phyloP scores from a whole-genome alignment of 768 basidiomycete genomes.

The Russula earlei region DNA sequence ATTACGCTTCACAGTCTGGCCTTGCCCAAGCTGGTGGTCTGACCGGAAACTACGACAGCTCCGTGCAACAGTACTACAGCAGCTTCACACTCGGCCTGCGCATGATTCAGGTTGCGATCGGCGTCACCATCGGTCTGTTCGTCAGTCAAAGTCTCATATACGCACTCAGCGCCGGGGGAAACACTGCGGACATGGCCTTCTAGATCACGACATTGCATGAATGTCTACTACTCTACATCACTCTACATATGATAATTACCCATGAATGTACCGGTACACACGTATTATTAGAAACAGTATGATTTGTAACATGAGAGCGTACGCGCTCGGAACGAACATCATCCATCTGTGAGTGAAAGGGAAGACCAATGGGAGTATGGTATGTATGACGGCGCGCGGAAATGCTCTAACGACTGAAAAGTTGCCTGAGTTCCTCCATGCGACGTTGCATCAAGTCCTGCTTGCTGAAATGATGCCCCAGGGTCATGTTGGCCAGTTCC shows the following conservation, averaged over 20 bases:
- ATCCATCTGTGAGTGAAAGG: not conserved
- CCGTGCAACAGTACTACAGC: conserved; percentile 61
- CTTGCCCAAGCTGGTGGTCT: conserved; percentile 69
- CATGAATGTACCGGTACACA: conserved; percentile 10
- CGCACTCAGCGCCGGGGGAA: conserved; percentile 63
- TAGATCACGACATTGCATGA: conserved; percentile 24
- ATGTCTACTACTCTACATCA: conserved; percentile 16
- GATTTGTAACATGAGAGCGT: not conserved
- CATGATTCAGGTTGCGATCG: conserved; percentile 79
- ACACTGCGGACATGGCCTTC: conserved; percentile 67
- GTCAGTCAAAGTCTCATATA: conserved; percentile 75
- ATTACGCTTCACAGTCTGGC: conserved; percentile 47
- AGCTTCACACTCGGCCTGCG: conserved; percentile 73
- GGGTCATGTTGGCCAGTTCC: conserved; percentile 87
- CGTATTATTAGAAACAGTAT: conserved; percentile 10
- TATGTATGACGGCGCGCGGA: not conserved
- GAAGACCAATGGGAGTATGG: not conserved
- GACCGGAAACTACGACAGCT: conserved; percentile 47
- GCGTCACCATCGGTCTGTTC: conserved; percentile 79
- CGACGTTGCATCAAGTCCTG: conserved; percentile 80
- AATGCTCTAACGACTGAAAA: conserved; percentile 41
- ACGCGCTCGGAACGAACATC: not conserved
- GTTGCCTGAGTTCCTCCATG: conserved; percentile 75
- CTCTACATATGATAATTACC: conserved; percentile 12
- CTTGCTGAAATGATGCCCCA: conserved; percentile 81